These are phyloP conservation scores for Ziziphus jujuba DNA, from an alignment of 306 rosid species.

Conservation along the genomic window DNA sequence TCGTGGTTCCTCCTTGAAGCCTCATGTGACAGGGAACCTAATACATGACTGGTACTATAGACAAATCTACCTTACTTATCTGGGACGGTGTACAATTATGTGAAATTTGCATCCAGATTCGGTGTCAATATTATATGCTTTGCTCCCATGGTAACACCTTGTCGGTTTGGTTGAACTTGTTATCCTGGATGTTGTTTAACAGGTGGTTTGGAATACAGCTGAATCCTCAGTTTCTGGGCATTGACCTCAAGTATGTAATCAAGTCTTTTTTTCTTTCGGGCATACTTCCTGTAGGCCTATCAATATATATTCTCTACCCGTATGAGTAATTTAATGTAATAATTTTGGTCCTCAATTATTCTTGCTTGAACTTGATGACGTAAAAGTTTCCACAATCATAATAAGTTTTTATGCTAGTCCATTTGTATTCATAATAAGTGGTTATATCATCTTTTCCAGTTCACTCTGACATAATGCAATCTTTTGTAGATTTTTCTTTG, in stretches of 20 bases:
- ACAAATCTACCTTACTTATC: conserved; percentile 20
- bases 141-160: conserved; percentile 17
- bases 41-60: conserved; percentile 79
- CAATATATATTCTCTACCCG: neutral
- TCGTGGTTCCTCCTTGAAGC: conserved; percentile 73
- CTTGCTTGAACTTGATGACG: too few relatives aligned
- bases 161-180: conserved; percentile 19
- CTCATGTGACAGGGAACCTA: conserved; percentile 67
- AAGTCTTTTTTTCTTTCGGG: conserved; percentile 7
- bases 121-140: conserved; percentile 14
- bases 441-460: too few relatives aligned
- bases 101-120: neutral
- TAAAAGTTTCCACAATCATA: neutral
- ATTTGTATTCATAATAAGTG: too few relatives aligned
- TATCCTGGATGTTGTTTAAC: conserved; percentile 27
- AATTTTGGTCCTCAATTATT: too few relatives aligned
- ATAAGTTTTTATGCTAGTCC: too few relatives aligned
- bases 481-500: conserved; percentile 85
- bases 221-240: conserved; percentile 85
- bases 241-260: conserved; percentile 94
- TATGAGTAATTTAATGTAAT: neutral
- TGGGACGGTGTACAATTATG: conserved; percentile 1
- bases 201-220: conserved; percentile 99
- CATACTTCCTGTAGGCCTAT: neutral
- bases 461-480: neutral